Evolutionary conservation across 306 rosid species (phyloP).

Genomic region (Corylus heterophylla): DNA sequence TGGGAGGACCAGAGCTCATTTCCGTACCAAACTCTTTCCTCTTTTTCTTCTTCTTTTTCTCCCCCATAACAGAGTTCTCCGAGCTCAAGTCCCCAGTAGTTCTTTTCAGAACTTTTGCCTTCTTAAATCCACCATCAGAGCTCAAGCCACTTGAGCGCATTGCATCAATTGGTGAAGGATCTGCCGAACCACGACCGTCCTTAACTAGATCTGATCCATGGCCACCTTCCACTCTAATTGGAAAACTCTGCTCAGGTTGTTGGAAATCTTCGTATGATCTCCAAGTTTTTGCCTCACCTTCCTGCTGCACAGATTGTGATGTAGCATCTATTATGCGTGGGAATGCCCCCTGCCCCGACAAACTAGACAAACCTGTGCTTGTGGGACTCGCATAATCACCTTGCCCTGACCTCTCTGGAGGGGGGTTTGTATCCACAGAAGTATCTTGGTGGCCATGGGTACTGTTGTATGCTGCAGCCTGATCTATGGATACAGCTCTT

Average conservation of each 20-base stretch:
- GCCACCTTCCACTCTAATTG: conserved; percentile 31
- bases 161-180: conserved; percentile 22
- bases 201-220: conserved; percentile 19
- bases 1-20: conserved; percentile 38
- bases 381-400: conserved; percentile 23
- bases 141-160: conserved; percentile 32
- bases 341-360: conserved; percentile 34
- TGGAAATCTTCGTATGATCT: conserved; percentile 34
- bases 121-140: conserved; percentile 48
- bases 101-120: conserved; percentile 60
- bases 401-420: conserved; percentile 36
- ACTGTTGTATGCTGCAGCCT: conserved; percentile 38
- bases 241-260: conserved; percentile 33
- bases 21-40: conserved; percentile 43
- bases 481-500: conserved; percentile 28
- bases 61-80: conserved; percentile 41
- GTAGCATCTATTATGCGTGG: conserved; percentile 30
- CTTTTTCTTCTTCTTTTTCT: conserved; percentile 68
- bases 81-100: conserved; percentile 48
- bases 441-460: conserved; percentile 30
- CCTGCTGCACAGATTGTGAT: conserved; percentile 41
- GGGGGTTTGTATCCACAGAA: conserved; percentile 39
- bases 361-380: conserved; percentile 34
- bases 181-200: conserved; percentile 22
- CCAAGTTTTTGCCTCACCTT: conserved; percentile 33